Evolutionary conservation across 345 rosid species (phyloP), one percentile per base, ranked within the genome.

Genomic region (Pugionium dolabratum): DNA sequence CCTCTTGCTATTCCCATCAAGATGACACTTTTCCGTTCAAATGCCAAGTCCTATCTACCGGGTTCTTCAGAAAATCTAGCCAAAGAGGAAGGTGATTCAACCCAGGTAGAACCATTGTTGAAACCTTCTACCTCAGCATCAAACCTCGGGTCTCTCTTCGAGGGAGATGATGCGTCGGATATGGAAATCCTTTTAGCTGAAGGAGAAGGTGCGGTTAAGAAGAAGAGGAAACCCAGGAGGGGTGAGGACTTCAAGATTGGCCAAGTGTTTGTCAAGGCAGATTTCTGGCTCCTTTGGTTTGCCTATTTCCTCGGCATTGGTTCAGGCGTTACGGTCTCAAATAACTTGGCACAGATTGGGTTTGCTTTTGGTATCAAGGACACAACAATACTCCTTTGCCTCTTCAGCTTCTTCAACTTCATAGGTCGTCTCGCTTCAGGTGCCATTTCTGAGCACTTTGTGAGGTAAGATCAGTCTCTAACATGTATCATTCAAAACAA

Each of bases 261-360:
- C 32, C 89, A 94, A 79, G 97, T 86, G 58, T 76, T 88, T 48
- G 64, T 86, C 65, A 90, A 90, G 85, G 96, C 95, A 37, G 97
- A 95, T 76, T 95, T 87, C 78, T 95, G 99, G 99, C 96, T 95
- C 67, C 97, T 94, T 46, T 90, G 97, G 97, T 44, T 79, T 56
- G 80, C 75, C 9, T 90, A 83, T 71, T 94, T 94, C 79, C 84
- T 88, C 1, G 99, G 97, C 48, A 89, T 82, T 59, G 99, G 97
- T 77, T 72, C 99, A 53, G 99, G 99, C 29, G 80, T 88, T 35
- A 90, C 99, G 0, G 82, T 90, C 72, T 86, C 88, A 40, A 94
- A 94, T 79, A 90, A 94, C 79, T 85, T 94, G 84, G 94, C 99
- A 45, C 99, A 94, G 80, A 84, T 94, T 33, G 97, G 97, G 7